Conservation (phyloP, 1,139 yeast genomes). For the Ashbya aceris region DNA sequence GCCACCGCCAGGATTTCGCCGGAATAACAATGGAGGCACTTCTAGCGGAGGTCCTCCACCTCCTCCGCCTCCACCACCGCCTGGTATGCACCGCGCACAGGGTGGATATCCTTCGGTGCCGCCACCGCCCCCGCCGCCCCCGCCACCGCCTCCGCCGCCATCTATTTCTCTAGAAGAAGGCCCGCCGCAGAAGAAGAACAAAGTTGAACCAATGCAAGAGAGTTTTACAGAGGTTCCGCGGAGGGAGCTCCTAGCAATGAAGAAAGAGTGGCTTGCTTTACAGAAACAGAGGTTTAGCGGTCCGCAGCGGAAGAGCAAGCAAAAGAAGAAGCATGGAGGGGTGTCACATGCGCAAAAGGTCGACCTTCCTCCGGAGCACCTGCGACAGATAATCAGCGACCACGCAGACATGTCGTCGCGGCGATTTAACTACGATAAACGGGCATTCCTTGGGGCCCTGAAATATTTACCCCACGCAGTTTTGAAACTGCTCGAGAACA, state of each 20-base stretch:
- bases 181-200: not conserved
- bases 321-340: slow-evolving; percentile 33
- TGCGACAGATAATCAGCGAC: slow-evolving; percentile 72
- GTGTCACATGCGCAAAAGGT: slow-evolving; percentile 53
- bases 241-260: slow-evolving; percentile 16
- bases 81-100: slow-evolving; percentile 4
- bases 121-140: slow-evolving; percentile 28
- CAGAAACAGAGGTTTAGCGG: slow-evolving; percentile 47
- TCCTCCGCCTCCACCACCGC: slow-evolving; percentile 22
- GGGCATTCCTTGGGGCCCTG: slow-evolving; percentile 82
- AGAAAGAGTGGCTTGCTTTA: slow-evolving; percentile 53
- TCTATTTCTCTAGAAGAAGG: slow-evolving; percentile 14
- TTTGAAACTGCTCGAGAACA: slow-evolving; percentile 77
- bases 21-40: not conserved
- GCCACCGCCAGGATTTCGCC: slow-evolving; percentile 15
- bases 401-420: slow-evolving; percentile 82
- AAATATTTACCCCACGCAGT: slow-evolving; percentile 96
- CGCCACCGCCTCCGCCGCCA: slow-evolving; percentile 29
- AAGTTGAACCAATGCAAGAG: not conserved
- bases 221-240: slow-evolving; percentile 9
- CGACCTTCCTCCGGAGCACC: slow-evolving; percentile 92
- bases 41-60: slow-evolving; percentile 9
- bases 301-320: slow-evolving; percentile 19
- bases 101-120: slow-evolving; percentile 14
- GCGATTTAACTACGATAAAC: slow-evolving; percentile 76